Evolutionary conservation across 257 asterid genomes (phyloP).

Genomic region (Schizonepeta tenuifolia): DNA sequence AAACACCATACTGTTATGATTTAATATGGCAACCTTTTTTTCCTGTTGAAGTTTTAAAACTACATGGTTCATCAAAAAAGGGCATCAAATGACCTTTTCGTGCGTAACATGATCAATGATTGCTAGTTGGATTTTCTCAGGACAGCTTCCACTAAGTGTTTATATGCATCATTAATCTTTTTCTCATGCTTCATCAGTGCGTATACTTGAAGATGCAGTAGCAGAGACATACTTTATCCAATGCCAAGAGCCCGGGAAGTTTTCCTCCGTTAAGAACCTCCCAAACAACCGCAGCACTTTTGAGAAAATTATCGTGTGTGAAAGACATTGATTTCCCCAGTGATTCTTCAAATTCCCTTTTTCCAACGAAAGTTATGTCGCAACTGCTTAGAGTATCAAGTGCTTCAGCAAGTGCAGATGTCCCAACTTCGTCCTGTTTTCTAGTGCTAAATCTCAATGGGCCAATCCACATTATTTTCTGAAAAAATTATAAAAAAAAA

Average conservation of each 20-base stretch:
- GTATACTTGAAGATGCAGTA: conserved; percentile 28
- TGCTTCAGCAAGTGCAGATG: conserved; percentile 56
- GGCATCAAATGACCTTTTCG: background rate
- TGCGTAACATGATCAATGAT: background rate
- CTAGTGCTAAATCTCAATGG: conserved; percentile 63
- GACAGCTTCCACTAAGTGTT: background rate
- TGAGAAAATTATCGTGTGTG: conserved; percentile 45
- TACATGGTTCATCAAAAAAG: background rate
- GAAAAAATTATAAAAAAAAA: conserved; percentile 34
- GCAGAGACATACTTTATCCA: conserved; percentile 69
- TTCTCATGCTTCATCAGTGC: conserved; percentile 18
- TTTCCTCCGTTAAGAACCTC: conserved; percentile 85
- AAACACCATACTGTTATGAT: background rate
- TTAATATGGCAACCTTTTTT: background rate
- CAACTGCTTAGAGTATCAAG: conserved; percentile 54
- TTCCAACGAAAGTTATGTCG: conserved; percentile 65
- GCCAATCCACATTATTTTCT: conserved; percentile 89
- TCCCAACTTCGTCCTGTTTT: conserved; percentile 49
- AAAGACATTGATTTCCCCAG: conserved; percentile 38
- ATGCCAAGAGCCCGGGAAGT: conserved; percentile 93
- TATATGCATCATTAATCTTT: no score
- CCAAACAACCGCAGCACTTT: conserved; percentile 76
- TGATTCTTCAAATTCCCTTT: conserved; percentile 50
- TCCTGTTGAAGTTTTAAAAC: background rate
- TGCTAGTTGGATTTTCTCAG: background rate